A percentile compares a stretch with the other conserved stretches of the same genome.
phyloP scores from a whole-genome alignment of 768 basidiomycete genomes.

The Lentinula aciculospora region DNA sequence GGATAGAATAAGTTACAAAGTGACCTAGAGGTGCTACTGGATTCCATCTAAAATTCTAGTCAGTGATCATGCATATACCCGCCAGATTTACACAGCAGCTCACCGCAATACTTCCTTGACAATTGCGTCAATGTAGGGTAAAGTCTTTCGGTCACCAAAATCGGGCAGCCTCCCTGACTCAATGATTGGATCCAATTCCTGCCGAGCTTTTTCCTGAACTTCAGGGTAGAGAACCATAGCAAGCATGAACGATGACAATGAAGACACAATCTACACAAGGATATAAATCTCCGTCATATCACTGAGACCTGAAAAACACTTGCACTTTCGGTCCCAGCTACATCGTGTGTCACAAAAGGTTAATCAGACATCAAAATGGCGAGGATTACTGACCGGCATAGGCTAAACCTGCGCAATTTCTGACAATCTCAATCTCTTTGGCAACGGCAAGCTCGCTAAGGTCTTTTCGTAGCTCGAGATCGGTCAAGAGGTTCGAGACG shows the following conservation, averaged over 20 bases:
- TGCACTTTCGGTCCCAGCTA: slow-evolving; percentile 40
- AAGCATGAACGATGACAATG: slow-evolving; percentile 16
- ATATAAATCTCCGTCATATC: background rate
- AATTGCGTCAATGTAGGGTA: slow-evolving; percentile 17
- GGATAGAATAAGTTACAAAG: slow-evolving; percentile 10
- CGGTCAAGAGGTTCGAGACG: slow-evolving; percentile 23
- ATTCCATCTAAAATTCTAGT: slow-evolving; percentile 4
- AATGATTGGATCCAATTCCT: slow-evolving; percentile 22
- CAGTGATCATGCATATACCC: background rate
- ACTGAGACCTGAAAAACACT: background rate
- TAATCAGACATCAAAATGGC: background rate
- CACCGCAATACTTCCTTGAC: slow-evolving; percentile 16
- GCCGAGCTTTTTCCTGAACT: slow-evolving; percentile 19
- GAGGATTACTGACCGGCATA: slow-evolving; percentile 25
- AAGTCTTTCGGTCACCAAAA: slow-evolving; percentile 12
- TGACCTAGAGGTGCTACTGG: slow-evolving; percentile 19
- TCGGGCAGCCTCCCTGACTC: slow-evolving; percentile 20
- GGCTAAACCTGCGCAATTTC: slow-evolving; percentile 30
- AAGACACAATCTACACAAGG: background rate
- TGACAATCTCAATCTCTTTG: slow-evolving; percentile 24
- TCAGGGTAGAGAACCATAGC: slow-evolving; percentile 23
- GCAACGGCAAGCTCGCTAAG: background rate
- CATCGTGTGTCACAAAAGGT: background rate
- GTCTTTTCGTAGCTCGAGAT: slow-evolving; percentile 17
- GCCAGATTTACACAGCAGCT: background rate